Evolutionary conservation across 345 rosid genomes (phyloP), one percentile per base, ranked within the genome.

Genomic region (Populus simonii): DNA sequence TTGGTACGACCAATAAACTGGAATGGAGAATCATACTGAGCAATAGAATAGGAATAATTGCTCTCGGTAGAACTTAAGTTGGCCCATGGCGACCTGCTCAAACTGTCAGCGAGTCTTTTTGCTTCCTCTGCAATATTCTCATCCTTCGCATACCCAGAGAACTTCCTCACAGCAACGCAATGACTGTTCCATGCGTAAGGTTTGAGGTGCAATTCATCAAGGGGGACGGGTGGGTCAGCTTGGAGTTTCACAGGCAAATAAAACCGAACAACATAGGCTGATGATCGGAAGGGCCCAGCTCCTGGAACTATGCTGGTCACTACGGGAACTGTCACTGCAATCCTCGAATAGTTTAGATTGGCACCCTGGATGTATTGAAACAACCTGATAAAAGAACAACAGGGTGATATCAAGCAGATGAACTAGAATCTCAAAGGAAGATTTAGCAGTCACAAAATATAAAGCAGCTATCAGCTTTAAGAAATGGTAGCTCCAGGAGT

Each of bases 331-430:
- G 93, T 92, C 93, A 92, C 88, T 27, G 88, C 81, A 61, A 92
- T 78, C 77, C 90, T 86, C n/a, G 92, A 87, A 80, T 27, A 80
- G 57, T 92, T 90, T 18, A 90, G 87, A 81, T 92, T 92, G 70
- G 96, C 96, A 43, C 96, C 93, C 81, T 88, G 80, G 63, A 83
- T 86, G 82, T 57, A 90, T 77, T 89, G 95, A 85, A 91, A 91
- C 83, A 91, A 84, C 85, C 91, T 88, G 75, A 23, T 31, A 80
- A 3, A 49, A 35, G 41, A 29, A 45, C 12, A 53, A 35, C 65
- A 74, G 23, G 0, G 4, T 5, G 35, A 8, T 29, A 57, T 31
- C 3, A n/a, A 41, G 41, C 31, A 55, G 66, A 31, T 77, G 33
- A 29, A 63, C 65, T 43, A 41, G 41, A 68, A 15, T 35, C 35